A percentile compares a stretch with the other conserved stretches of the same genome.
phyloP scores from a whole-genome alignment of 2,329 filamentous ascomycete genomes.

The Camillea tinctor region DNA sequence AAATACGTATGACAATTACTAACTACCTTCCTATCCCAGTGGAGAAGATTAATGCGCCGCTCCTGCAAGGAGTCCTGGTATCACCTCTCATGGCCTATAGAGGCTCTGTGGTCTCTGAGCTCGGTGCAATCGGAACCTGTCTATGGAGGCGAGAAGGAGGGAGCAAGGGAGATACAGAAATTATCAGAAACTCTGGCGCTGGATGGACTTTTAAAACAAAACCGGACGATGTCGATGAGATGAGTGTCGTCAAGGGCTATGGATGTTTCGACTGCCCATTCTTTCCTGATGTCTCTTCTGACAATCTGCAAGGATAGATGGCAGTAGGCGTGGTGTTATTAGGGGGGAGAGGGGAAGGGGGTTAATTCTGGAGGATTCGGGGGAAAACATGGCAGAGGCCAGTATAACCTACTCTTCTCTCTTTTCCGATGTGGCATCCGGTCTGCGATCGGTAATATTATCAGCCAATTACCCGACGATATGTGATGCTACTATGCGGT shows the following conservation, averaged over 20 bases:
- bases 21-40: constrained; percentile 12
- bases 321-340: too few relatives aligned
- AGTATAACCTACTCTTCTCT: too few relatives aligned
- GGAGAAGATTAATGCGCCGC: constrained; percentile 38
- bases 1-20: too few relatives aligned
- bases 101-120: constrained; percentile 40
- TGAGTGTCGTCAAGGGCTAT: constrained; percentile 47
- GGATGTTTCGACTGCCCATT: constrained; percentile 44
- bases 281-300: background rate
- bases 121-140: constrained; percentile 41
- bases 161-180: constrained; percentile 13
- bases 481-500: too few relatives aligned
- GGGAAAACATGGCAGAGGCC: too few relatives aligned
- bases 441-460: too few relatives aligned
- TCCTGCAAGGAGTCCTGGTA: constrained; percentile 33
- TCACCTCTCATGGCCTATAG: constrained; percentile 30
- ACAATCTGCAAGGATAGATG: background rate
- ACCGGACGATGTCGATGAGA: constrained; percentile 38
- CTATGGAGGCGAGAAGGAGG: constrained; percentile 33
- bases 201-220: constrained; percentile 48
- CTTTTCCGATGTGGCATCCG: too few relatives aligned
- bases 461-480: too few relatives aligned
- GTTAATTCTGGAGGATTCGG: too few relatives aligned
- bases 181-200: constrained; percentile 34
- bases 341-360: too few relatives aligned